Percentiles rank a stretch among this genome's conserved stretches.
phyloP scores from a whole-genome alignment of 2,329 filamentous ascomycete species.

The Clarireedia sp. region DNA sequence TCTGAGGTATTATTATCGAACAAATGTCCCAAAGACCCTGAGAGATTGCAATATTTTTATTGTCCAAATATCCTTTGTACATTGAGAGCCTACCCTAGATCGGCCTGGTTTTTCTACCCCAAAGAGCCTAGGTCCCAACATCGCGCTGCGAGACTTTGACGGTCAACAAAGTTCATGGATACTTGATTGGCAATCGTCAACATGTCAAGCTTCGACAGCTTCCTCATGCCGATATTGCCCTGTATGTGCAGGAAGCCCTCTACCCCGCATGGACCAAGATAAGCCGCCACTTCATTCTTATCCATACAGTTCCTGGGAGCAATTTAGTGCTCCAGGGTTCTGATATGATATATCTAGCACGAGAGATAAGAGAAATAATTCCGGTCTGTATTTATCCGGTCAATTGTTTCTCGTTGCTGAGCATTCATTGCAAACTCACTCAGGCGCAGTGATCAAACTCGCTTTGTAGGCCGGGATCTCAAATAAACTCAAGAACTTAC shows the following conservation, averaged over 20 bases:
- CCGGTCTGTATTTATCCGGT: not conserved
- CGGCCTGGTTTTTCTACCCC: too few species aligned
- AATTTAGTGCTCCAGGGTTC: not conserved
- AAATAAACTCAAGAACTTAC: too few species aligned
- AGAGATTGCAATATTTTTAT: too few species aligned
- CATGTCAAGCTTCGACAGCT: slow-evolving; percentile 1
- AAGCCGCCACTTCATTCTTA: not conserved
- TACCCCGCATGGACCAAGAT: not conserved
- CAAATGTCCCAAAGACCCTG: too few species aligned
- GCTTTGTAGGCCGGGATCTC: too few species aligned
- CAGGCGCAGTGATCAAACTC: too few species aligned
- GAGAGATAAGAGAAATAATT: not conserved
- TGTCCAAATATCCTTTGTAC: too few species aligned
- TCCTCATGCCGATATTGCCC: not conserved
- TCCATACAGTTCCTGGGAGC: not conserved
- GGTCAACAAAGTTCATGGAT: not conserved
- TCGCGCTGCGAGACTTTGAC: not conserved
- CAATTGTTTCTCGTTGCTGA: too few species aligned
- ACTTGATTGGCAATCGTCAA: not conserved
- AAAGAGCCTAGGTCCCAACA: not conserved
- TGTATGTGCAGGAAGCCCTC: not conserved
- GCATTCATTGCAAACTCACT: too few species aligned
- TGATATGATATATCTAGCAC: not conserved
- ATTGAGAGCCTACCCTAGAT: too few species aligned
- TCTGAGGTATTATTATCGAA: too few species aligned